These are phyloP conservation scores for Cladophialophora carrionii DNA, from an alignment of 2,329 filamentous ascomycete genomes.

Conservation along the genomic window DNA sequence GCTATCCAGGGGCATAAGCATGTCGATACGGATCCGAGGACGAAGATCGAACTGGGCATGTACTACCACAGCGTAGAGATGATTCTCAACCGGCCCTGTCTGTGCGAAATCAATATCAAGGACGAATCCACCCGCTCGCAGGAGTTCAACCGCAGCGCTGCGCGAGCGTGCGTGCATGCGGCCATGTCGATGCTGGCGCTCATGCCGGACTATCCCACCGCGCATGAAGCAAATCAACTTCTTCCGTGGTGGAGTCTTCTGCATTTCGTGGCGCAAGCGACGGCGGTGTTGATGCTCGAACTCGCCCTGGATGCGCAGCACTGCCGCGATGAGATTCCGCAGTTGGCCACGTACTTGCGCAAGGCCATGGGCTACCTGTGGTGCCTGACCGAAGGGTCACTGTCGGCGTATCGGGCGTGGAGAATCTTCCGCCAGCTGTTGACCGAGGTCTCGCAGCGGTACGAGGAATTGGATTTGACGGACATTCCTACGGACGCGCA, in stretches of 20 bases:
- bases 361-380: constrained; percentile 38
- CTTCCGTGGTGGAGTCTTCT: constrained; percentile 40
- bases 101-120: constrained; percentile 39
- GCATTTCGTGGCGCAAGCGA: constrained; percentile 40
- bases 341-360: constrained; percentile 35
- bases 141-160: constrained; percentile 32
- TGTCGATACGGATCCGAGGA: constrained; percentile 28
- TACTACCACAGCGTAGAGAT: constrained; percentile 39
- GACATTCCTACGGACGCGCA: constrained; percentile 25
- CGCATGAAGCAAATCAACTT: constrained; percentile 34
- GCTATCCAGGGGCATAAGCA: background rate
- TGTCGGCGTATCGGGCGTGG: constrained; percentile 32
- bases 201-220: constrained; percentile 38
- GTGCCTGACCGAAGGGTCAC: constrained; percentile 27
- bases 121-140: constrained; percentile 35
- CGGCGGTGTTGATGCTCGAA: constrained; percentile 39
- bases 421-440: constrained; percentile 30
- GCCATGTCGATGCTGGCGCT: constrained; percentile 37
- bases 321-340: constrained; percentile 29
- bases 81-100: constrained; percentile 40
- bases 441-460: constrained; percentile 15
- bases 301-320: constrained; percentile 37
- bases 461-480: constrained; percentile 13
- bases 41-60: constrained; percentile 36
- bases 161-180: constrained; percentile 38